A percentile compares a stretch with the other conserved stretches of the same genome.
Evolutionary conservation across 345 rosid species (phyloP).

Genomic region (Acer saccharum): DNA sequence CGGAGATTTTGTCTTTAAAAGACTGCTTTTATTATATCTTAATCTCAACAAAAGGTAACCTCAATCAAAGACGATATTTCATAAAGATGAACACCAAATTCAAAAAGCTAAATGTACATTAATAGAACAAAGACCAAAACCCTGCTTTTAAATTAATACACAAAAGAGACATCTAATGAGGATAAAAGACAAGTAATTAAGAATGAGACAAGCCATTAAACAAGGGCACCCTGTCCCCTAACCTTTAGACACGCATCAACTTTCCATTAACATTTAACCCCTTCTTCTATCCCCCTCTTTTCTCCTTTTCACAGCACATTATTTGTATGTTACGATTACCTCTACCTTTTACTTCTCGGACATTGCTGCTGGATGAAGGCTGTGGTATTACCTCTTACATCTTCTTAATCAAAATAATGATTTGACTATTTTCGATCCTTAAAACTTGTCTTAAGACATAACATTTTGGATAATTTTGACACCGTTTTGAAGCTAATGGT

Average conservation of each 20-base stretch:
- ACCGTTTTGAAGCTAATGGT: no score
- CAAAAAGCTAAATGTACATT: slow-evolving; percentile 6
- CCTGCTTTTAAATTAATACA: neutral
- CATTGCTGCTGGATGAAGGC: no score
- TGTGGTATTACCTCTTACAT: neutral
- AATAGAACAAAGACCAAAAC: slow-evolving; percentile 5
- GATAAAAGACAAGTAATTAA: neutral
- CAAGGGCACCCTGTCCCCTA: slow-evolving; percentile 33
- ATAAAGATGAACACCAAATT: neutral
- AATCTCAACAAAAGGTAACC: neutral
- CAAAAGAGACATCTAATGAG: neutral
- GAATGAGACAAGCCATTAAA: slow-evolving; percentile 36
- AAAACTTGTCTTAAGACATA: no score
- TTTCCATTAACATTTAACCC: neutral
- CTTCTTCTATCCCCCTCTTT: neutral
- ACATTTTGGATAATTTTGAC: no score
- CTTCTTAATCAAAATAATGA: neutral
- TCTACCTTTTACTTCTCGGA: no score
- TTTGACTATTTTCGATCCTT: no score
- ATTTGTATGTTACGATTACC: neutral
- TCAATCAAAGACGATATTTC: slow-evolving; percentile 11
- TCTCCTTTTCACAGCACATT: neutral
- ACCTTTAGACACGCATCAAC: slow-evolving; percentile 19
- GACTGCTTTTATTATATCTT: slow-evolving; percentile 1
- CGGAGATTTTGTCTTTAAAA: neutral